Percentiles rank a stretch among this genome's conserved stretches.
These are phyloP conservation scores for Aspergillus caelatus DNA, from an alignment of 2,329 filamentous ascomycete species.

Conservation along the genomic window DNA sequence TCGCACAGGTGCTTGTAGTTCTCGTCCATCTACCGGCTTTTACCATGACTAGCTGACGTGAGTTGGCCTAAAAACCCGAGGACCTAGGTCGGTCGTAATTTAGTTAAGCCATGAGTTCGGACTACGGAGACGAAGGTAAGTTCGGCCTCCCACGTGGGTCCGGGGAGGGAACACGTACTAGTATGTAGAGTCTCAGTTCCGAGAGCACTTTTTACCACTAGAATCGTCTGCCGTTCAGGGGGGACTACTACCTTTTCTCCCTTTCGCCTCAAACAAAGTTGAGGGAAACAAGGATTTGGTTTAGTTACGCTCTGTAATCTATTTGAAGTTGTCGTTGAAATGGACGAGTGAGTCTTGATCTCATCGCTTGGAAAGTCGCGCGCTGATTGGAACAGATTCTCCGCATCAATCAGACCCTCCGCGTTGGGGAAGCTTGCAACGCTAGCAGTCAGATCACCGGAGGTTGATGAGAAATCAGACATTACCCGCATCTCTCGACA, in stretches of 20 bases:
- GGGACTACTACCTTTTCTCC: background rate
- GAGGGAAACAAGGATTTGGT: background rate
- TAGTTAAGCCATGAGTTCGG: background rate
- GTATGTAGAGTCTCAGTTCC: background rate
- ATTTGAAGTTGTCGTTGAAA: conserved; percentile 12
- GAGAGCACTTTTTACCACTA: background rate
- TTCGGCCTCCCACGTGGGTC: conserved; percentile 1
- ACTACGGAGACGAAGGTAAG: background rate
- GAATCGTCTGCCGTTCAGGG: conserved; percentile 1
- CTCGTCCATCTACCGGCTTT: background rate
- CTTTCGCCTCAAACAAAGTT: background rate
- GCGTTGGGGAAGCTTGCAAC: conserved; percentile 49
- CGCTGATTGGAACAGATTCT: conserved; percentile 30
- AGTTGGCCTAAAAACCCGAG: background rate
- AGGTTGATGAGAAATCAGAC: conserved; percentile 33
- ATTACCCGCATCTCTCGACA: conserved; percentile 40
- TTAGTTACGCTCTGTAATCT: background rate
- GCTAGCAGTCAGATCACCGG: conserved; percentile 41
- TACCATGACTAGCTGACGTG: background rate
- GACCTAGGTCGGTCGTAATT: conserved; percentile 4
- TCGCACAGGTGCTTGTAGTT: background rate
- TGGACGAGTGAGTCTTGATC: conserved; percentile 35
- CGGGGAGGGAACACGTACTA: conserved; percentile 1
- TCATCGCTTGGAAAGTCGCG: background rate
- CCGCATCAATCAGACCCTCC: conserved; percentile 40